Evolutionary conservation across 148 eudicot genomes (phyloP).

Genomic region (Rheum nobile): DNA sequence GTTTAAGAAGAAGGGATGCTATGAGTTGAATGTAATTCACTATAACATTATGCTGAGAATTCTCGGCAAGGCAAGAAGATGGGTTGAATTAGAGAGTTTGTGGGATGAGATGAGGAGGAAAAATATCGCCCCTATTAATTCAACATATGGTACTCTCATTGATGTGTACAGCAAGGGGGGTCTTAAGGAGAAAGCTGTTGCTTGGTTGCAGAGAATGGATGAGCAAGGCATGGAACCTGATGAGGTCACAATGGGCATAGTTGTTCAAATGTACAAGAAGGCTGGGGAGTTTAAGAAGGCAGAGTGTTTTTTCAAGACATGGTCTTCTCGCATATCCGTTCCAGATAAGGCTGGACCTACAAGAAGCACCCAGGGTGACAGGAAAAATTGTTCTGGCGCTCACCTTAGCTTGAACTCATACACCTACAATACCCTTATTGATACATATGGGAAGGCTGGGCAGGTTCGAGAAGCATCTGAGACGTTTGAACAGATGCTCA

Average conservation of each 20-base stretch:
- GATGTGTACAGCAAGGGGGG: conserved; percentile 93
- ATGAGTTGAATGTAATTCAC: conserved; percentile 89
- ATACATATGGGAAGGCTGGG: conserved; percentile 86
- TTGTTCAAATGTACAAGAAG: conserved; percentile 72
- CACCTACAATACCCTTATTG: conserved; percentile 80
- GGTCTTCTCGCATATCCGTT: conserved; percentile 32
- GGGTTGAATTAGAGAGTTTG: conserved; percentile 53
- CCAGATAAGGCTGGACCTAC: conserved; percentile 12
- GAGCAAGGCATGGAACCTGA: conserved; percentile 71
- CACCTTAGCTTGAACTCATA: conserved; percentile 47
- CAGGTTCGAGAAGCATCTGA: conserved; percentile 52
- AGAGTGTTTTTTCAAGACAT: conserved; percentile 63
- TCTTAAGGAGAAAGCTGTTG: conserved; percentile 40
- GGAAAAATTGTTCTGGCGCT: conserved; percentile 12
- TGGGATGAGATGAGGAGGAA: conserved; percentile 65
- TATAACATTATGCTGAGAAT: conserved; percentile 75
- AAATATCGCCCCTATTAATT: conserved; percentile 45
- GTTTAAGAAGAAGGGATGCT: conserved; percentile 75
- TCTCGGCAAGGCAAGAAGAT: conserved; percentile 58
- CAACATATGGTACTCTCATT: conserved; percentile 82
- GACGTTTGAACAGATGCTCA: conserved; percentile 58
- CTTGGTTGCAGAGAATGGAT: conserved; percentile 71
- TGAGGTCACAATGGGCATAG: conserved; percentile 78
- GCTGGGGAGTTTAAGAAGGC: conserved; percentile 74
- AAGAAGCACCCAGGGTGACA: conserved; percentile 7